Conservation (phyloP, 352 stramenopile species). For the Pythium chondricola region DNA sequence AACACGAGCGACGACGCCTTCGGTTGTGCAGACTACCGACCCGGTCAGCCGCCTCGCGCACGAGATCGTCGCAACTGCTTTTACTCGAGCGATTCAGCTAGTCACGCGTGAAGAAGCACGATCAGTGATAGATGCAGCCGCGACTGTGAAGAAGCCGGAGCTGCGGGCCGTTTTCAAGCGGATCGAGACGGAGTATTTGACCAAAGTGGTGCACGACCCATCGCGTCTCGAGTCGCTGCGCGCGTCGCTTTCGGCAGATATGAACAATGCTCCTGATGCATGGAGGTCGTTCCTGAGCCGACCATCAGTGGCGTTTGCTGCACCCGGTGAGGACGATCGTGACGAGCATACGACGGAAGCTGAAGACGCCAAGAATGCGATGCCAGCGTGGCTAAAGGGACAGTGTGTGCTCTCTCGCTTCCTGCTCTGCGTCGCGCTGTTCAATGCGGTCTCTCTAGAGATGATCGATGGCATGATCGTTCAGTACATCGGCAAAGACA, state of each 20-base stretch:
- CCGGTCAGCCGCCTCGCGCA: background rate
- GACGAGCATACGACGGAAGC: background rate
- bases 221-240: background rate
- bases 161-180: background rate
- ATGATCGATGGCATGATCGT: slow-evolving; percentile 7
- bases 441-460: background rate
- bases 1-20: background rate
- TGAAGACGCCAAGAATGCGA: background rate
- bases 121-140: too few species aligned
- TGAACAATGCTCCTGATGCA: background rate
- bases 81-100: background rate
- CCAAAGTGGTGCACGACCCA: background rate
- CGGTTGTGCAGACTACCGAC: background rate
- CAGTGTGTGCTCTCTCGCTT: slow-evolving; percentile 6
- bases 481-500: background rate
- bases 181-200: background rate
- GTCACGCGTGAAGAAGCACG: too few species aligned
- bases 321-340: background rate
- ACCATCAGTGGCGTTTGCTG: background rate
- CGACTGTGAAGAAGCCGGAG: background rate
- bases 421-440: slow-evolving; percentile 1
- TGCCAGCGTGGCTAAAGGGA: slow-evolving; percentile 2
- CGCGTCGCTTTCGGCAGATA: background rate
- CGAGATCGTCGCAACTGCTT: background rate
- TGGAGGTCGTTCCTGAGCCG: background rate